Evolutionary conservation across 805 yeast species (phyloP).

Genomic region (Candida manassasensis): DNA sequence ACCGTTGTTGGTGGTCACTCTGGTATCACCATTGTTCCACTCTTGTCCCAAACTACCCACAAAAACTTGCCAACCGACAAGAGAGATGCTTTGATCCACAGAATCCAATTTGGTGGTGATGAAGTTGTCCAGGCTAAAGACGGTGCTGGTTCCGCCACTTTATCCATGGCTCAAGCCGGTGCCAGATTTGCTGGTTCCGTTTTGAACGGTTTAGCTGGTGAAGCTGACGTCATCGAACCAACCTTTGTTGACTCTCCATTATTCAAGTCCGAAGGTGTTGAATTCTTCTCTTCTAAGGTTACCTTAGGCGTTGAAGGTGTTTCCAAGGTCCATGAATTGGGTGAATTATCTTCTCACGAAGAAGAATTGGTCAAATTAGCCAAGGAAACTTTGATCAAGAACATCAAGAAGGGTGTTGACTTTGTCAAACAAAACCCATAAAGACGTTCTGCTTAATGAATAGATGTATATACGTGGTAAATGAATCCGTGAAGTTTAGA

Average conservation of each 20-base stretch:
- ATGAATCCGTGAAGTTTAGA: not conserved
- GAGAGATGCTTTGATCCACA: slow-evolving; percentile 58
- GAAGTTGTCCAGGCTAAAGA: slow-evolving; percentile 92
- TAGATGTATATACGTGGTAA: slow-evolving; percentile 3
- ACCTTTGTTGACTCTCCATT: slow-evolving; percentile 77
- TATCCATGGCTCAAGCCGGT: slow-evolving; percentile 93
- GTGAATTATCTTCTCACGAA: slow-evolving; percentile 71
- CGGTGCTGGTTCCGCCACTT: slow-evolving; percentile 91
- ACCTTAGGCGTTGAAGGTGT: slow-evolving; percentile 92
- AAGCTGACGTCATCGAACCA: slow-evolving; percentile 60
- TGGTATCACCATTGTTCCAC: slow-evolving; percentile 92
- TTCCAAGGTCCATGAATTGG: slow-evolving; percentile 72
- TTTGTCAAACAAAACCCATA: slow-evolving; percentile 74
- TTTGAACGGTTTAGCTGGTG: slow-evolving; percentile 60
- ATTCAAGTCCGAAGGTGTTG: slow-evolving; percentile 84
- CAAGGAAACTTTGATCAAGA: slow-evolving; percentile 83
- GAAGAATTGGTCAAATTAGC: slow-evolving; percentile 77
- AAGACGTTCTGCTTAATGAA: slow-evolving; percentile 9
- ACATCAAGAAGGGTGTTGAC: slow-evolving; percentile 89
- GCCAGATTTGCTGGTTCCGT: slow-evolving; percentile 67
- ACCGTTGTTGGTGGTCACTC: slow-evolving; percentile 97
- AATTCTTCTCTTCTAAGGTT: slow-evolving; percentile 93
- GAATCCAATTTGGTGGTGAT: slow-evolving; percentile 95
- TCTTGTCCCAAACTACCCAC: slow-evolving; percentile 80
- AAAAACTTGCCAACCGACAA: slow-evolving; percentile 40